Evolutionary conservation across 495 filamentous ascomycete genomes (phyloP).

Genomic region (Aspergillus haitiensis): DNA sequence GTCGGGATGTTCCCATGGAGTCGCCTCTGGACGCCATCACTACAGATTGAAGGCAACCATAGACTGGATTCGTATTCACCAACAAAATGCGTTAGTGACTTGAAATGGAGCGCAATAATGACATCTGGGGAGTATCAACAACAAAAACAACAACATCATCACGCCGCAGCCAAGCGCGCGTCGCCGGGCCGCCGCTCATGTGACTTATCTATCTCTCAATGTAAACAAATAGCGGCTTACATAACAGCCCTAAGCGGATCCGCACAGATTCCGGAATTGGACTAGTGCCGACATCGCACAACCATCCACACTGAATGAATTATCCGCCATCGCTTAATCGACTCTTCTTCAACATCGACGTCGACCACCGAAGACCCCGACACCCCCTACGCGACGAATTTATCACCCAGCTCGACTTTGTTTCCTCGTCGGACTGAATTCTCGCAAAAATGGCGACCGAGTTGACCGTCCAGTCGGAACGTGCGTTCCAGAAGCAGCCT

Average conservation of each 20-base stretch:
- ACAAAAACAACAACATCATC: not conserved
- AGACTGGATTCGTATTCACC: constrained; percentile 12
- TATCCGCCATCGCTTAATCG: constrained; percentile 39
- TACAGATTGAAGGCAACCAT: constrained; percentile 12
- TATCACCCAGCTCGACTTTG: constrained; percentile 40
- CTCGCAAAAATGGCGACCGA: constrained; percentile 94
- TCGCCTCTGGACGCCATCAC: constrained; percentile 44
- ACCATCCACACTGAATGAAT: constrained; percentile 35
- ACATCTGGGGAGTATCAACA: not conserved
- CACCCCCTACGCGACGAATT: constrained; percentile 37
- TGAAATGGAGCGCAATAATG: constrained; percentile 1
- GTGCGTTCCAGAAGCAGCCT: constrained; percentile 98
- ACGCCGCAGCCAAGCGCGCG: constrained; percentile 25
- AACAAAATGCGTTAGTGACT: not conserved
- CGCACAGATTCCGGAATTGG: constrained; percentile 33
- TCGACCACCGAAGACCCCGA: constrained; percentile 39
- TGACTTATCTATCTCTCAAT: constrained; percentile 34
- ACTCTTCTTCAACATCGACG: constrained; percentile 48
- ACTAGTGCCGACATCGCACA: constrained; percentile 41
- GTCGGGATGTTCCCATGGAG: constrained; percentile 40
- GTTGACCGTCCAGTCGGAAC: constrained; percentile 96
- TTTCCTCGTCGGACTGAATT: constrained; percentile 46
- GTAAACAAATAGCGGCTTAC: constrained; percentile 42
- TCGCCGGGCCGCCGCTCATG: constrained; percentile 30
- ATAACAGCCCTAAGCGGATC: constrained; percentile 46